Evolutionary conservation across 441 rosid species (phyloP), one percentile per base, ranked within the genome.

Genomic region (Erodium moschatum): DNA sequence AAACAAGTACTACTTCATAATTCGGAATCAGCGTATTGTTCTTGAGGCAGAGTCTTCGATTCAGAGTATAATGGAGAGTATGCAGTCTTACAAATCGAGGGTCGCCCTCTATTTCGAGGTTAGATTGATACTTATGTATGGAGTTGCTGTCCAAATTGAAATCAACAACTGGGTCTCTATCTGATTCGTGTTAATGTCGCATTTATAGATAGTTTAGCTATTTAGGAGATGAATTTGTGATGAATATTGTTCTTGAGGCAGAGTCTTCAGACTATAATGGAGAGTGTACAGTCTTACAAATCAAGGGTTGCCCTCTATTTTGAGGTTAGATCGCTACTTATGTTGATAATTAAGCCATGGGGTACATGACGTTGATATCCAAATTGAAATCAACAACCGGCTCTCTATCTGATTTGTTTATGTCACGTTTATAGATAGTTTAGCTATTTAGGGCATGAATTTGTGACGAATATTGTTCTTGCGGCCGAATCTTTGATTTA

Each of bases 401-500:
- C 15, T 44, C 12, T n/a, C 0, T 3, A 9, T 44, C n/a, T 11
- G 50, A 1, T 44, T 44, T 44, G 50, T 44, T 44, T 2, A 4
- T 1, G 50, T 44, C 50, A 1, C n/a, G 2, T 44, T 3, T 44
- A 44, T 44, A 44, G 50, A 10, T 44, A 44, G 15, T 46, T 46
- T 12, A 10, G 52, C 15, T 46, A 46, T 46, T 46, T 46, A 13
- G 19, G 19, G 4, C 56, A 15, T 13, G 56, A n/a, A 48, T 48
- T 12, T 48, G 44, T 35, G 40, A 35, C 6, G 40, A 35, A 6
- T 35, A 7, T 40, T 40, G 44, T 6, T 40, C 69, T 89, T 0
- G 99, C 91, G 70, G 88, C 94, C n/a, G n/a, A n/a, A n/a, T n/a
- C n/a, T n/a, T n/a, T n/a, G 1, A 88, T 94, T 74, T 97, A 88